Conservation (phyloP, 768 basidiomycete species). For the Mycena polygramma region DNA sequence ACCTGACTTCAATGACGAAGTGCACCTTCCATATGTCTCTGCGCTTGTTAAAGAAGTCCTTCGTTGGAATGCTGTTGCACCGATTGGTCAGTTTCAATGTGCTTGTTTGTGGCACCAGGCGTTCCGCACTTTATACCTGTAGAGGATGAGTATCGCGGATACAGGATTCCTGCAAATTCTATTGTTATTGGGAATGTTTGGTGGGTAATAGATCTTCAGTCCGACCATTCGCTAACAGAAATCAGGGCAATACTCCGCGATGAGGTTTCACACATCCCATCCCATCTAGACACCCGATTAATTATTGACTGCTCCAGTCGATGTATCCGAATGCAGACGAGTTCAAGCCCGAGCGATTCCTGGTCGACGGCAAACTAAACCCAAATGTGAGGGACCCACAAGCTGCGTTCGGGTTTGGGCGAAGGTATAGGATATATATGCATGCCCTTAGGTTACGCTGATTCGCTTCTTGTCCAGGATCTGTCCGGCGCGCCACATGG, state of each 20-base stretch:
- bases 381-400: slow-evolving; percentile 27
- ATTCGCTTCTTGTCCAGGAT: no score
- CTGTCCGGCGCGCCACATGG: slow-evolving; percentile 39
- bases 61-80: slow-evolving; percentile 49
- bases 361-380: slow-evolving; percentile 41
- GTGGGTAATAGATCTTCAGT: no score
- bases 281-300: no score
- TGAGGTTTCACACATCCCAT: slow-evolving; percentile 5
- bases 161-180: slow-evolving; percentile 48
- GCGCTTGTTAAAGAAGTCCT: slow-evolving; percentile 53
- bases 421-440: slow-evolving; percentile 19
- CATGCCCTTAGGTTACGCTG: no score
- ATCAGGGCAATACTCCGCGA: slow-evolving; percentile 32
- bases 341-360: slow-evolving; percentile 56
- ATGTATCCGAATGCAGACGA: slow-evolving; percentile 50
- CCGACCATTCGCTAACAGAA: neutral
- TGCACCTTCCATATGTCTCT: slow-evolving; percentile 49
- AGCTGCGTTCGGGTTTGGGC: slow-evolving; percentile 42
- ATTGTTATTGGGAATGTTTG: slow-evolving; percentile 42
- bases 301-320: slow-evolving; percentile 21
- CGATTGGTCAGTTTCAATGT: slow-evolving; percentile 45
- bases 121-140: slow-evolving; percentile 45
- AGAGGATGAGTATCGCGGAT: slow-evolving; percentile 52
- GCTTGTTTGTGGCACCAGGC: slow-evolving; percentile 10
- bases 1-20: slow-evolving; percentile 49